Base-by-base conservation (phyloP, 768 basidiomycete species). In the Phylloporus arenicola region DNA sequence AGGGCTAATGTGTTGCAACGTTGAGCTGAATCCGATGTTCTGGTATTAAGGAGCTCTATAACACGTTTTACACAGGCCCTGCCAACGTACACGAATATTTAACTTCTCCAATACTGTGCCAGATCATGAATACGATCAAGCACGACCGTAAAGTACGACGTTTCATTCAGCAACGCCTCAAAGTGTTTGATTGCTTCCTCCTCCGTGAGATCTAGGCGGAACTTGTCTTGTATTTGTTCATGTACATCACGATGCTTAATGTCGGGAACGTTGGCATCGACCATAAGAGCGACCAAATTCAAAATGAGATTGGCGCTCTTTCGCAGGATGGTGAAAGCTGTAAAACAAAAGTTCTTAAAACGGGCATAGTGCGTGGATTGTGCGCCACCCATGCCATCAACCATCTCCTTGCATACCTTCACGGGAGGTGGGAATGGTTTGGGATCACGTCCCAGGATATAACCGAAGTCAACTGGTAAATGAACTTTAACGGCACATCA, bases 351-450 rank as follows among this genome's bases (percentile, higher is more conserved):
- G 58, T 83, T 87, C 69, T 97, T 93, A 82, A 99, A 99, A 27
- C 94, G 86, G 22, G 84, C 81, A 68, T 97, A 97, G 65, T 98
- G 95, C n/a, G 87, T 80, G 6, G 93, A 95, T 61, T 88, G 82
- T 1, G 90, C 84, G 11, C 96, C 95, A n/a, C 96, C 96, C 93
- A 99, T 95, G 11, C 90, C 95, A 64, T 99, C 96, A 0, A 98
- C 92, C 96, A 98, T 99, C 65, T 98, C 96, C 63, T 95, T 94
- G 70, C 94, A 97, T 35, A 99, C 89, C 67, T 99, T 99, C 57
- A 98, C 94, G 12, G 93, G 90, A 6, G 96, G 96, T 2, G 96
- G 94, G 64, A 94, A 95, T 0, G 93, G 92, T 62, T 99, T 98
- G 0, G 96, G 96, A 64, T 98, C 96, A 3, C 93, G 85, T 3